Conservation (phyloP, 75 land plant species). For the Cryptomeria japonica region DNA sequence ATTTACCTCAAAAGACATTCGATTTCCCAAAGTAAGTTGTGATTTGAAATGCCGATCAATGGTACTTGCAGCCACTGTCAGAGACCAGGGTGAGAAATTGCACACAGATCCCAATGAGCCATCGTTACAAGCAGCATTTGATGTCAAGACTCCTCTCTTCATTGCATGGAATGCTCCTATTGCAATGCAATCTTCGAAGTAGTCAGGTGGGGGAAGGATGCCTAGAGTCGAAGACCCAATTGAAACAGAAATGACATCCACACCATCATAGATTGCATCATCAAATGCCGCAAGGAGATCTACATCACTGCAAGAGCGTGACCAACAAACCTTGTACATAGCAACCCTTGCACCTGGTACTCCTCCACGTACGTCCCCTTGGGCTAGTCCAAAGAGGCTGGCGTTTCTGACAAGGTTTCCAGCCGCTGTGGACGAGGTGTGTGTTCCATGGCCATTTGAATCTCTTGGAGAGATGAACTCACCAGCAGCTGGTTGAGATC, state of each 20-base stretch:
- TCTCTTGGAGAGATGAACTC: constrained; percentile 55
- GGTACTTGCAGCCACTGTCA: constrained; percentile 16
- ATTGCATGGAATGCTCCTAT: too few relatives aligned
- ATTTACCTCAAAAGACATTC: constrained; percentile 8
- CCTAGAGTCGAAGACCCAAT: constrained; percentile 19
- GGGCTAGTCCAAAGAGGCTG: constrained; percentile 56
- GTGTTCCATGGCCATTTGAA: constrained; percentile 13
- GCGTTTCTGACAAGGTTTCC: constrained; percentile 46
- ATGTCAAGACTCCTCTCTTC: too few relatives aligned
- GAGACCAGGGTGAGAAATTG: constrained; percentile 38
- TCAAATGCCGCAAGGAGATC: constrained; percentile 66
- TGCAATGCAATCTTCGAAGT: background rate
- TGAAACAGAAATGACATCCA: constrained; percentile 63
- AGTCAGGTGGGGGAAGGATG: background rate
- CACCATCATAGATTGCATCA: constrained; percentile 69
- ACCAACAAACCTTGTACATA: constrained; percentile 64
- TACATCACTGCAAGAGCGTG: constrained; percentile 40
- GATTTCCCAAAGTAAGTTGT: too few relatives aligned
- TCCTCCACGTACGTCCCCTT: constrained; percentile 61
- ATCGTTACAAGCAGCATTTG: too few relatives aligned
- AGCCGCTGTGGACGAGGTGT: constrained; percentile 68
- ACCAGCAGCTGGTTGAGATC: background rate
- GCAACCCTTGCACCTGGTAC: constrained; percentile 50
- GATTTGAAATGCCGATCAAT: too few relatives aligned
- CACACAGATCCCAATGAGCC: background rate